Evolutionary conservation across 176 grass and related monocot genomes (phyloP), one percentile per base, ranked within the genome.

Genomic region (Zoysia japonica): DNA sequence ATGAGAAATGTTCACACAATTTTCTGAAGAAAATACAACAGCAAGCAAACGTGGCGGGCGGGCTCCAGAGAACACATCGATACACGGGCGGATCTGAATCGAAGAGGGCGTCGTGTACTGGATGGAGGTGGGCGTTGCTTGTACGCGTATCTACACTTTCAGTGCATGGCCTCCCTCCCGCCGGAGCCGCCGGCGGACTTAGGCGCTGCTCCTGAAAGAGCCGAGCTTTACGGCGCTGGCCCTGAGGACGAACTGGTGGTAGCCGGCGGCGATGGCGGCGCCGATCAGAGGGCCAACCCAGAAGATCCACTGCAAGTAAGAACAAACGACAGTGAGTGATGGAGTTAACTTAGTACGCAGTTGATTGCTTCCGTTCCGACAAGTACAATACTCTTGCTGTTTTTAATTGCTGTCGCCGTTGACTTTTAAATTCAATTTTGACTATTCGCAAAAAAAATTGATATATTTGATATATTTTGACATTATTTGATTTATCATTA

Each of bases 271-370:
- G 39, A 92, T 88, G 74, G 90, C 93, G 52, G 93, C 93, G 6
- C 93, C 93, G 59, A 89, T 80, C 47, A 96, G 75, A 1, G 90
- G 93, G 11, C 93, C 90, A 47, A 90, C 93, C 90, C 93, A 96
- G 79, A 96, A 96, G 68, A 96, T 96, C 93, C 93, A 96, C 90
- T 96, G 89, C 84, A 80, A 56, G 15, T 13, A 45, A 72, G 14
- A 67, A 28, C 19, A 78, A 14, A 78, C 3, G 6, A 11, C 20
- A 14, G 13, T 85, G 40, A 85, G 48, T 47, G 46, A 8, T 39
- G 38, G 7, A 67, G 17, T 28, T 71, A 52, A 12, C 45, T 47
- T 47, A 36, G 3, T 74, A 16, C 8, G 17, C 13, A 2, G 36
- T 20, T 44, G 52, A 37, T 7, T 7, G 19, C 56, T 65, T 64